Conservation (phyloP, 2,329 filamentous ascomycete species). For the Aspergillus aculeatinus region DNA sequence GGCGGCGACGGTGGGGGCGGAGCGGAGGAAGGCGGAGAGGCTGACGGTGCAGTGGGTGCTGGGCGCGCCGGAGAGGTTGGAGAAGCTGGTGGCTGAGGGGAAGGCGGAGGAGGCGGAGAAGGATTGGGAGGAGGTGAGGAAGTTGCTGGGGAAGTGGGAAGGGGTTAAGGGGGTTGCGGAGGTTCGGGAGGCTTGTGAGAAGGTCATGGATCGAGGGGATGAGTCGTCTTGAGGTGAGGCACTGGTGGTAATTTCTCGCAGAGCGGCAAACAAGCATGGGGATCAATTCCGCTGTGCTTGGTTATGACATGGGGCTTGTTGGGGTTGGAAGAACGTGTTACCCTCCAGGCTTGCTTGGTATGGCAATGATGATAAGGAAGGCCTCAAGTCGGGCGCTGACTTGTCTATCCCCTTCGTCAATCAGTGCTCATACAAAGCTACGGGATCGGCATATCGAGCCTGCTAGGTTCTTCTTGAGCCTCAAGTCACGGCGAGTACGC, state of each 20-base stretch:
- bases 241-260: background rate
- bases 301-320: too few relatives aligned
- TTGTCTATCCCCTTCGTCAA: background rate
- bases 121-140: conserved; percentile 44
- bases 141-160: conserved; percentile 43
- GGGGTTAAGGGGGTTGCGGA: conserved; percentile 46
- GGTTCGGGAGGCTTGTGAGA: conserved; percentile 40
- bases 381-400: background rate
- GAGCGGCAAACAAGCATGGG: too few relatives aligned
- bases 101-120: conserved; percentile 41
- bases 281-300: too few relatives aligned
- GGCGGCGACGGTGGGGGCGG: conserved; percentile 12
- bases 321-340: background rate
- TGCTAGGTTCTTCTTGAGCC: background rate
- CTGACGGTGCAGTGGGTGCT: conserved; percentile 49
- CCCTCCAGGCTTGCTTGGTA: background rate
- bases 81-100: conserved; percentile 37
- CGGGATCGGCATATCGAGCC: background rate
- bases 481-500: background rate
- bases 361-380: background rate
- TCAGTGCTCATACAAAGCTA: background rate
- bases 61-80: conserved; percentile 40
- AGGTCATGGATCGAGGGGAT: conserved; percentile 32
- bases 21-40: conserved; percentile 33
- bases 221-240: conserved; percentile 25